Percentiles rank a stretch among this genome's conserved stretches.
Conservation (phyloP, 139 green algal species). For the Chlamydomonas sp. region DNA sequence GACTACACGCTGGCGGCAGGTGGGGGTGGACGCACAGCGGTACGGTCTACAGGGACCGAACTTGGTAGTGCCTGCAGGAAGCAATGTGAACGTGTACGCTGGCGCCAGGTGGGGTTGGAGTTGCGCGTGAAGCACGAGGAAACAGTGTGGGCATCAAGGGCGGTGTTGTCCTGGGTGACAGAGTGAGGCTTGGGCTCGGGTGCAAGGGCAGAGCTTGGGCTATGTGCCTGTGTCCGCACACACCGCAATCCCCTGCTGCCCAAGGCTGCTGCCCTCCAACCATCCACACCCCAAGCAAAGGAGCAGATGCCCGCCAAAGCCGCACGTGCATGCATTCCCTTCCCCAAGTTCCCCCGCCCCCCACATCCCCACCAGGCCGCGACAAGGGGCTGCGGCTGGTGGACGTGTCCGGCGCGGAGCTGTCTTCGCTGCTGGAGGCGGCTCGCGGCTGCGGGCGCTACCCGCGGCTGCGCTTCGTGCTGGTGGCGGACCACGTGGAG, state of each 20-base stretch:
- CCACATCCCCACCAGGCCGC: conserved; percentile 23
- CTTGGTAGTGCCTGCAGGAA: too few species aligned
- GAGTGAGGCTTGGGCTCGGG: too few species aligned
- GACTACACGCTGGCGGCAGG: conserved; percentile 55
- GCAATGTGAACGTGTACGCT: neutral
- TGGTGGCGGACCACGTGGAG: conserved; percentile 62
- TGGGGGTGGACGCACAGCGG: neutral
- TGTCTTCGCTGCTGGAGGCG: conserved; percentile 52
- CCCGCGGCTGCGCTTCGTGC: conserved; percentile 55
- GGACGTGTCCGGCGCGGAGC: conserved; percentile 48
- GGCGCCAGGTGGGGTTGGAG: neutral
- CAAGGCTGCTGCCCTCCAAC: too few species aligned
- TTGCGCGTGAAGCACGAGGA: too few species aligned
- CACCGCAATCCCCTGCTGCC: too few species aligned
- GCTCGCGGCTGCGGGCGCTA: conserved; percentile 56
- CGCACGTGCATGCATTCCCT: too few species aligned
- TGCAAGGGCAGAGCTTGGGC: too few species aligned
- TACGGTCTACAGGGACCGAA: neutral
- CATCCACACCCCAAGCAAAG: too few species aligned
- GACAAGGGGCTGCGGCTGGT: conserved; percentile 59
- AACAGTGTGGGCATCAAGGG: too few species aligned
- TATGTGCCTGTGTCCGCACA: too few species aligned
- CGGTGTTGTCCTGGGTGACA: too few species aligned
- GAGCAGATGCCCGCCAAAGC: neutral
- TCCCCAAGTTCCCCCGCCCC: neutral